phyloP scores from a whole-genome alignment of 1,284 basidiomycete genomes.

The Naganishia cerealis region DNA sequence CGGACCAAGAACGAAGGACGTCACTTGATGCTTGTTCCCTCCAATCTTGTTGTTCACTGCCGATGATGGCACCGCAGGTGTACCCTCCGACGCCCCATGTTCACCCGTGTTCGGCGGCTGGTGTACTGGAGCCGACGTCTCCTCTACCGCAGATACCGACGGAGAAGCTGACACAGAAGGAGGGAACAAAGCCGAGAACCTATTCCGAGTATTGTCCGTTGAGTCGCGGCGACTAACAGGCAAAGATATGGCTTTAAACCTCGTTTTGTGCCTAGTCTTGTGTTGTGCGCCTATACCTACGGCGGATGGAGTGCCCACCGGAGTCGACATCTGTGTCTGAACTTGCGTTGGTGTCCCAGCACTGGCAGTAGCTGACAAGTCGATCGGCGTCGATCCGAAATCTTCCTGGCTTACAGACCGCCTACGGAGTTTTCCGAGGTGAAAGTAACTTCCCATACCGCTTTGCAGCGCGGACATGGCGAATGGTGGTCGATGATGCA shows the following conservation, averaged over 20 bases:
- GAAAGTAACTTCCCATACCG: conserved; percentile 17
- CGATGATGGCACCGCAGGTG: background rate
- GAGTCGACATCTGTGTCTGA: background rate
- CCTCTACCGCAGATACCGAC: background rate
- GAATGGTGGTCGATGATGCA: conserved; percentile 12
- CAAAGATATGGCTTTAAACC: conserved; percentile 22
- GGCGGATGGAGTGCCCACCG: background rate
- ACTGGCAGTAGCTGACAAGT: background rate
- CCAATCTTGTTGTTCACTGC: too few species aligned
- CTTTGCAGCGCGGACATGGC: conserved; percentile 2
- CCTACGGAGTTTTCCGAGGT: conserved; percentile 13
- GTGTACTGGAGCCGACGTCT: background rate
- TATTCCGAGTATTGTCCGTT: conserved; percentile 19
- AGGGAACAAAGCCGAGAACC: background rate
- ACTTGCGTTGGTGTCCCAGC: conserved; percentile 2
- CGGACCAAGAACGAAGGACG: conserved; percentile 15
- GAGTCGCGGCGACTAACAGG: conserved; percentile 22
- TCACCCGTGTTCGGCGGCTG: background rate
- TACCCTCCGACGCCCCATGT: background rate
- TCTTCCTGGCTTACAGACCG: conserved; percentile 9
- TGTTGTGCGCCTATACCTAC: background rate
- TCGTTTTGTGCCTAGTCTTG: conserved; percentile 1
- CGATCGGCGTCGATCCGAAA: conserved; percentile 6
- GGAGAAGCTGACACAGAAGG: background rate
- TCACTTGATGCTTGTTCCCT: background rate